These are phyloP conservation scores for Botryotinia calthae DNA, from an alignment of 2,329 filamentous ascomycete genomes.

Conservation along the genomic window DNA sequence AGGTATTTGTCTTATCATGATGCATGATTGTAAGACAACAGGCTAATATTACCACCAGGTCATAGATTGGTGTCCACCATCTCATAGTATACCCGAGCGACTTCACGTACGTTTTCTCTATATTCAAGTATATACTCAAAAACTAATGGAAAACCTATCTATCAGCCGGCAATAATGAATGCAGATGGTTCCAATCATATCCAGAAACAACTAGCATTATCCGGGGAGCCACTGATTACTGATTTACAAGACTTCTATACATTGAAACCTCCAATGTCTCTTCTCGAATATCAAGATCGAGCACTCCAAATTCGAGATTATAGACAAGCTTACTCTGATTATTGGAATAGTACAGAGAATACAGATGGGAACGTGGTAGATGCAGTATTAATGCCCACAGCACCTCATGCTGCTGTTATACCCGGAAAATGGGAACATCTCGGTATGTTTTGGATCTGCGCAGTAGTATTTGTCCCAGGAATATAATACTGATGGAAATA, in stretches of 20 bases:
- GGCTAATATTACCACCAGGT: slow-evolving; percentile 5
- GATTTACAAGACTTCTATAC: background rate
- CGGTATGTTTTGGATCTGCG: background rate
- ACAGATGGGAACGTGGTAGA: slow-evolving; percentile 47
- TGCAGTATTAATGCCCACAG: slow-evolving; percentile 48
- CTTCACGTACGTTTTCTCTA: slow-evolving; percentile 3
- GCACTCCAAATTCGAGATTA: slow-evolving; percentile 11
- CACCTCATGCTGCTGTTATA: slow-evolving; percentile 45
- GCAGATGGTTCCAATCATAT: slow-evolving; percentile 18
- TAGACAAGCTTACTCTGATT: slow-evolving; percentile 42
- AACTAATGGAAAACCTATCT: background rate
- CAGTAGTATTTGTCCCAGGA: background rate
- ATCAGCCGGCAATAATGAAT: slow-evolving; percentile 13
- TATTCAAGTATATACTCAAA: rapidly evolving
- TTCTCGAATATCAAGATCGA: slow-evolving; percentile 20
- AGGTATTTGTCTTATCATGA: background rate
- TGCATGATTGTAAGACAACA: too few species aligned
- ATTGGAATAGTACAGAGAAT: slow-evolving; percentile 25
- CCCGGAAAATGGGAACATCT: slow-evolving; percentile 26
- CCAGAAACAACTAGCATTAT: slow-evolving; percentile 13
- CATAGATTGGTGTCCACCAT: slow-evolving; percentile 11
- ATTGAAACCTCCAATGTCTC: slow-evolving; percentile 6
- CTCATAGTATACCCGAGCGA: slow-evolving; percentile 15
- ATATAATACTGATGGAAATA: background rate
- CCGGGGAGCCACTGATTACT: slow-evolving; percentile 14